phyloP scores from a whole-genome alignment of 2,329 filamentous ascomycete genomes.

The Oidium heveae region DNA sequence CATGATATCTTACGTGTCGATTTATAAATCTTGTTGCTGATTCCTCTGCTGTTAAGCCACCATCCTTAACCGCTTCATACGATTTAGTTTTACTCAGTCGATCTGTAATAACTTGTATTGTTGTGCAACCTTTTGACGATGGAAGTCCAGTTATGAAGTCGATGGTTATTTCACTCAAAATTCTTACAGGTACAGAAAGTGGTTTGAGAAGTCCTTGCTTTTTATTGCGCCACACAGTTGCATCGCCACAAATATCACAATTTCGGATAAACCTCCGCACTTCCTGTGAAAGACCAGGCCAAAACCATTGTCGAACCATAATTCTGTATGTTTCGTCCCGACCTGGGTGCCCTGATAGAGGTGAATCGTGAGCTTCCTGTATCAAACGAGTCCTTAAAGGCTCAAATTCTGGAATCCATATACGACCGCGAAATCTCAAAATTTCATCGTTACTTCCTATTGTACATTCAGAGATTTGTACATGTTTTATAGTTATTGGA shows the following conservation, averaged over 20 bases:
- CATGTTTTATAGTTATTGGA: neutral
- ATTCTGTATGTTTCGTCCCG: neutral
- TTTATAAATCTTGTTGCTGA: neutral
- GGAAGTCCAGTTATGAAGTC: neutral
- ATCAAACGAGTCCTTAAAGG: neutral
- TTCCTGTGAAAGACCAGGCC: neutral
- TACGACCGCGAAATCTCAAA: neutral
- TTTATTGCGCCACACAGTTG: neutral
- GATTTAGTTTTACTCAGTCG: neutral
- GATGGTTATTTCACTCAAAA: neutral
- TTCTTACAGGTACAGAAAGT: neutral
- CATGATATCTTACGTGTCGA: neutral
- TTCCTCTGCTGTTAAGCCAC: neutral
- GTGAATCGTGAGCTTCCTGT: neutral
- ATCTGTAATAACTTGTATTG: neutral
- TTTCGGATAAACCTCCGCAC: neutral
- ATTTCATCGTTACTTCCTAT: neutral
- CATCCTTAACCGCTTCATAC: neutral
- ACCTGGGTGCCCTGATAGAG: neutral
- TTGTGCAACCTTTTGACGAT: neutral
- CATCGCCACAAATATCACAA: neutral
- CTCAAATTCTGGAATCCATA: neutral
- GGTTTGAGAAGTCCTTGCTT: conserved; percentile 2
- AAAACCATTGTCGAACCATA: neutral
- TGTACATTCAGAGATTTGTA: neutral